Evolutionary conservation across 192 early-diverging fungal genomes (phyloP), one percentile per base, ranked within the genome.

Genomic region (Backusella sp.): DNA sequence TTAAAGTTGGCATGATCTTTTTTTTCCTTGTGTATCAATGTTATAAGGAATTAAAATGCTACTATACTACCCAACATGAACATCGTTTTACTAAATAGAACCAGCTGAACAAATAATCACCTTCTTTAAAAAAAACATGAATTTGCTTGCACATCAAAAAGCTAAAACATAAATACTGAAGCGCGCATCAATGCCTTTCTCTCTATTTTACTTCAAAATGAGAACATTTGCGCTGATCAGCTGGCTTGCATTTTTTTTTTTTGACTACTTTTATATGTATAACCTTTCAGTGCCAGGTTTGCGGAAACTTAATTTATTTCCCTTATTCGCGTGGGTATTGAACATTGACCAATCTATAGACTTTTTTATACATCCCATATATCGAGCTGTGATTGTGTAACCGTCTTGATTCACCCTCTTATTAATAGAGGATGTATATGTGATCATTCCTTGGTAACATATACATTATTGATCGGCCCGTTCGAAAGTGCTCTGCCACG

Each of bases 1-100:
- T 62, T 62, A 62, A 28, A 62, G 56, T 28, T 62, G 56, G 56
- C 56, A 62, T 62, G 56, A 62, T 62, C 12, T 62, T 59, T 62
- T 53, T 59, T 62, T 59, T 26, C 23, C 56, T 59, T 26, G 56
- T 59, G 56, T 59, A 59, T 26, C 56, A 62, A 28, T 28, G 9
- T 12, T 62, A 49, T 62, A 62, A 62, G 28, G 56, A 62, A 62
- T 62, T 28, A 28, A 62, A 62, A 26, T 62, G 21, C 21, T 62
- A 62, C 56, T 62, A 62, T 62, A 62, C 56, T 62, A 62, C 21
- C 56, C 26, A 62, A 26, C 23, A 62, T 62, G 23, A 62, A 62
- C 4, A 28, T 62, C 26, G 11, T 62, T 62, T 62, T 62, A 7
- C n/a, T 62, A n/a, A 49, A 49, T 49, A 7, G 17, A 44, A 44